Evolutionary conservation across 257 asterid genomes (phyloP).

Genomic region (Solanum peruvianum): DNA sequence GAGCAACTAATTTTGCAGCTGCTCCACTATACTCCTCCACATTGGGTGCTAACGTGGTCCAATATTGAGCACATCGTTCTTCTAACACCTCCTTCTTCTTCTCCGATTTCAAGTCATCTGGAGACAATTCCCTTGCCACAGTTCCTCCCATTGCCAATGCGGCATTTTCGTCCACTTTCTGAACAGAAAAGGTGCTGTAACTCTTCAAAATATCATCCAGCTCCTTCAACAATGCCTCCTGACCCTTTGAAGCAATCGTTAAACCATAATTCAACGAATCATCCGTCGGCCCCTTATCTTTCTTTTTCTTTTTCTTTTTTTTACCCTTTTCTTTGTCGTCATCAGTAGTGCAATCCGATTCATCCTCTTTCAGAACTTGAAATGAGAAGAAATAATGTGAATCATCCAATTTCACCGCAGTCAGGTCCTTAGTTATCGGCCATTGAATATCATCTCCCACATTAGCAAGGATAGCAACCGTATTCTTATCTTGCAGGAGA

Average conservation of each 20-base stretch:
- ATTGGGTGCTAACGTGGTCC: constrained; percentile 95
- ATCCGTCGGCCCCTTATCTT: constrained; percentile 7
- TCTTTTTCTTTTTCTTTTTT: constrained; percentile 5
- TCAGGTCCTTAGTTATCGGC: constrained; percentile 73
- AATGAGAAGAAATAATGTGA: constrained; percentile 87
- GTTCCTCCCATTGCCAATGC: constrained; percentile 32
- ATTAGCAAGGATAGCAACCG: constrained; percentile 59
- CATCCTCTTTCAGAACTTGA: constrained; percentile 21
- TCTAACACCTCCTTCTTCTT: constrained; percentile 63
- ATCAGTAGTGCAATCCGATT: constrained; percentile 27
- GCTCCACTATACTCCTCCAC: constrained; percentile 91
- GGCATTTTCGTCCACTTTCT: constrained; percentile 47
- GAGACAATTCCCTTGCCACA: constrained; percentile 37
- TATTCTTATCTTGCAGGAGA: constrained; percentile 42
- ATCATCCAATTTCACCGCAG: constrained; percentile 74
- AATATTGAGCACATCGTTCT: constrained; percentile 81
- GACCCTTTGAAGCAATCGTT: constrained; percentile 63
- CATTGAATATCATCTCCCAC: constrained; percentile 64
- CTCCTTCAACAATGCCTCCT: constrained; percentile 42
- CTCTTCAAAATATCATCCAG: constrained; percentile 50
- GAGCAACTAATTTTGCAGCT: constrained; percentile 79
- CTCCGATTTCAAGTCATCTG: constrained; percentile 42
- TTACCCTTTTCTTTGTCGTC: constrained; percentile 19
- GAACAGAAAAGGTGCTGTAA: constrained; percentile 56
- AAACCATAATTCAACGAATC: constrained; percentile 68